Conservation (phyloP, 2,329 filamentous ascomycete species). For the Chaetomium olivaceum region DNA sequence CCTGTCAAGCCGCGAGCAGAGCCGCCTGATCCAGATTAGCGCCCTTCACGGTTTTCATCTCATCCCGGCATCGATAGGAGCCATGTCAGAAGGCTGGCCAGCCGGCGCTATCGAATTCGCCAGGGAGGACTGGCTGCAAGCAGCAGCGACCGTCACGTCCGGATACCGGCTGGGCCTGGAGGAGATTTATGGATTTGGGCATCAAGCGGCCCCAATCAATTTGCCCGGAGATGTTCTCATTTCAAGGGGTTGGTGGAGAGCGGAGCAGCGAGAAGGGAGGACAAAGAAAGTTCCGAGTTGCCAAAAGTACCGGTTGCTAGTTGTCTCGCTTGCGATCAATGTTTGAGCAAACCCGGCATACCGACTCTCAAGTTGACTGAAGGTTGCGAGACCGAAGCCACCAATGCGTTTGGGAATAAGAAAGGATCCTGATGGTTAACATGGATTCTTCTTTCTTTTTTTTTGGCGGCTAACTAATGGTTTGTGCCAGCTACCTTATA, state of each 20-base stretch:
- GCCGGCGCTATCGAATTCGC: slow-evolving; percentile 19
- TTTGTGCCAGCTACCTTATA: too few relatives aligned
- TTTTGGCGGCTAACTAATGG: too few relatives aligned
- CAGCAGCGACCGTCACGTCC: neutral
- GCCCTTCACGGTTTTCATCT: neutral
- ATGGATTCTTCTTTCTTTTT: too few relatives aligned
- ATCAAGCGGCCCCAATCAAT: slow-evolving; percentile 8
- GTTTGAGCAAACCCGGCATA: neutral
- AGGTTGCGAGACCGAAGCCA: neutral
- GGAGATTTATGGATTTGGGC: slow-evolving; percentile 6
- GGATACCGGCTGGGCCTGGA: neutral
- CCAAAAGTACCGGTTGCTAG: neutral
- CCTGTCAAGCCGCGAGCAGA: neutral
- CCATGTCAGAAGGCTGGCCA: slow-evolving; percentile 15
- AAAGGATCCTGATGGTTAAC: too few relatives aligned
- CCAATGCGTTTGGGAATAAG: neutral
- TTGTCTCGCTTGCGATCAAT: neutral
- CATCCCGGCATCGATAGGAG: slow-evolving; percentile 18
- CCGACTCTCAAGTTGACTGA: too few relatives aligned
- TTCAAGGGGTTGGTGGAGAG: neutral
- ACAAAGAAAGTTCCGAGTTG: neutral
- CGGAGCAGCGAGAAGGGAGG: neutral
- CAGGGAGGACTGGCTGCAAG: slow-evolving; percentile 2
- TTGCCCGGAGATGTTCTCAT: neutral
- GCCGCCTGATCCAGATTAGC: slow-evolving; percentile 10